These are phyloP conservation scores for Bryoerythrophyllum caledonicum DNA, from an alignment of 225 moss, liverwort and hornwort species.

Conservation along the genomic window DNA sequence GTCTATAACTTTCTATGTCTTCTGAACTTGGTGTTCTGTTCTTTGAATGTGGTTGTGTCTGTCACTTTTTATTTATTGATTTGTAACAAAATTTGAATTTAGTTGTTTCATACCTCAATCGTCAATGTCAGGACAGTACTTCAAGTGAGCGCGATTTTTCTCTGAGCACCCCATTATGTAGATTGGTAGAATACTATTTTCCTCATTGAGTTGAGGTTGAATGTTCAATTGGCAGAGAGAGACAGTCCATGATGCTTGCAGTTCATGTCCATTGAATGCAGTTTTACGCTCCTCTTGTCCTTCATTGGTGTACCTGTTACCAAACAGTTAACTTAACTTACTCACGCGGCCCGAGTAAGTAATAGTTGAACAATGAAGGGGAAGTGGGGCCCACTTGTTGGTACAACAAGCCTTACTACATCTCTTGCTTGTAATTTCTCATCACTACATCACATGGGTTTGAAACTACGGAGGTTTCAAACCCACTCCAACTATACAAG, in stretches of 20 bases:
- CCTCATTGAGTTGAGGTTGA: constrained; percentile 6
- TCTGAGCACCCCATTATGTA: constrained; percentile 20
- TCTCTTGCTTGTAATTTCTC: too few relatives aligned
- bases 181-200: constrained; percentile 24
- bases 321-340: not conserved
- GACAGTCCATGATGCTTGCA: not conserved
- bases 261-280: not conserved
- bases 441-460: too few relatives aligned
- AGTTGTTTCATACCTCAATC: not conserved
- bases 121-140: constrained; percentile 27
- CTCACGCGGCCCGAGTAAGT: not conserved
- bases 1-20: too few relatives aligned
- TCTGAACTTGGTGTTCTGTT: too few relatives aligned
- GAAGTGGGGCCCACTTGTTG: too few relatives aligned
- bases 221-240: not conserved
- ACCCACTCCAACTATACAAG: too few relatives aligned
- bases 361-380: not conserved
- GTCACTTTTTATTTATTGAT: too few relatives aligned
- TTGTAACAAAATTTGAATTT: constrained; percentile 16
- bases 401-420: too few relatives aligned
- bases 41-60: constrained; percentile 9
- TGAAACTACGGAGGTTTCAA: too few relatives aligned
- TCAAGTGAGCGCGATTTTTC: not conserved
- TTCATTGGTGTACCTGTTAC: not conserved
- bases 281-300: not conserved